A percentile compares a stretch with the other conserved stretches of the same genome.
Conservation (phyloP, 805 yeast species). For the Wickerhamomyces ciferrii region DNA sequence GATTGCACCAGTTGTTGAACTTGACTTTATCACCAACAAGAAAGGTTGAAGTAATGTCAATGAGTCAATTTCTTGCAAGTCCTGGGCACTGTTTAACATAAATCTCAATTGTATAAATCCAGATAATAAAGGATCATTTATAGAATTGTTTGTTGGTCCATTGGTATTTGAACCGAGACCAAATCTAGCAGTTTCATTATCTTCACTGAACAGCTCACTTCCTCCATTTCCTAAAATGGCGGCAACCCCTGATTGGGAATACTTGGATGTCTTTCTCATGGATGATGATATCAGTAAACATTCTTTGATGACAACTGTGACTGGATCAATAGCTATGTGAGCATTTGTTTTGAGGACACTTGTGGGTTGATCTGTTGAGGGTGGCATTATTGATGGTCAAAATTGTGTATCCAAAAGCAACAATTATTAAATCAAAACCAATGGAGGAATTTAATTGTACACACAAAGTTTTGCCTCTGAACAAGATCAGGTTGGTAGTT, state of each 20-base stretch:
- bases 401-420: too few species aligned
- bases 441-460: too few species aligned
- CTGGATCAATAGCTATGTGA: conserved; percentile 56
- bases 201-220: conserved; percentile 42
- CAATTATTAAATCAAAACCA: too few species aligned
- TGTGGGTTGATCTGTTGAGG: not conserved
- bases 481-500: too few species aligned
- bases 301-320: conserved; percentile 81
- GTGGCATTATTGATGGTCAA: not conserved
- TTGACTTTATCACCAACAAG: conserved; percentile 73
- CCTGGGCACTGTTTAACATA: conserved; percentile 52
- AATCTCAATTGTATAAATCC: conserved; percentile 77
- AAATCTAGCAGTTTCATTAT: conserved; percentile 29
- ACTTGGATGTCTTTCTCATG: conserved; percentile 81
- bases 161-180: conserved; percentile 12
- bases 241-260: conserved; percentile 76
- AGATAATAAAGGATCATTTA: conserved; percentile 60
- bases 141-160: conserved; percentile 16
- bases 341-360: not conserved
- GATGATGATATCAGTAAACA: conserved; percentile 82
- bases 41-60: conserved; percentile 82
- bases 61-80: conserved; percentile 57
- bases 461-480: too few species aligned
- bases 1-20: conserved; percentile 80
- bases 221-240: conserved; percentile 70